Base-by-base conservation (phyloP, 2,329 filamentous ascomycete species). In the Paecilomyces formosus region DNA sequence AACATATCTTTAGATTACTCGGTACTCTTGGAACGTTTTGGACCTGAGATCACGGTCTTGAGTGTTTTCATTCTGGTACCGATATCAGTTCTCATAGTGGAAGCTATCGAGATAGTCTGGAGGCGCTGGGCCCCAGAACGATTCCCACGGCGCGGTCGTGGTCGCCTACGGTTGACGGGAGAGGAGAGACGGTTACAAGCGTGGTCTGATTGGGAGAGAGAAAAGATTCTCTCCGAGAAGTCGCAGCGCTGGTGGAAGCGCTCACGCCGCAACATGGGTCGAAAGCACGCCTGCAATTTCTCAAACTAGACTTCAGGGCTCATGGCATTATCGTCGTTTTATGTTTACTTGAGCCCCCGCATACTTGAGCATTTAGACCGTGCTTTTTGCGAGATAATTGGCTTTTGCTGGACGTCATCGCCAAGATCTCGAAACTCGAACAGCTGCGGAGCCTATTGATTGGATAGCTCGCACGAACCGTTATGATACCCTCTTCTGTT, bases 31-130 rank as follows among this genome's bases (percentile, higher is more conserved):
- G 53, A 35, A 13, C 39, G 49, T 15, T 61, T 60, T 58, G 63
- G 63, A 1, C 65, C 64, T 1, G 63, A 65, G 49, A 61, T 65
- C 13, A 56, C 67, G 26, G 63, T 57, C 0, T 30, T 68, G 6
- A 57, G 56, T 5, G 58, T 68, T 8, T 67, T 68, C 21, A 53
- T 68, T 0, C 61, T 68, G 1, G 55, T 65, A 3, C 65, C 66
- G 1, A 57, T 65, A 22, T 56, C 65, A 2, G 63, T 67, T 28
- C 57, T 64, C 21, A 28, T 67, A 0, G 60, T 66, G 3, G 63
- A 64, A 18, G 28, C 64, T 24, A 18, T 65, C 1, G 65, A 66
- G 28, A 24, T 58, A 1, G 13, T 57, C 6, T 50, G 63, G 2
- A 58, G 53, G 13, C 57, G 30, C 21, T 65, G 58, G 24, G 56